Evolutionary conservation across 2,329 filamentous ascomycete species (phyloP), one percentile per base, ranked within the genome.

Genomic region (Coniochaeta prunicola): DNA sequence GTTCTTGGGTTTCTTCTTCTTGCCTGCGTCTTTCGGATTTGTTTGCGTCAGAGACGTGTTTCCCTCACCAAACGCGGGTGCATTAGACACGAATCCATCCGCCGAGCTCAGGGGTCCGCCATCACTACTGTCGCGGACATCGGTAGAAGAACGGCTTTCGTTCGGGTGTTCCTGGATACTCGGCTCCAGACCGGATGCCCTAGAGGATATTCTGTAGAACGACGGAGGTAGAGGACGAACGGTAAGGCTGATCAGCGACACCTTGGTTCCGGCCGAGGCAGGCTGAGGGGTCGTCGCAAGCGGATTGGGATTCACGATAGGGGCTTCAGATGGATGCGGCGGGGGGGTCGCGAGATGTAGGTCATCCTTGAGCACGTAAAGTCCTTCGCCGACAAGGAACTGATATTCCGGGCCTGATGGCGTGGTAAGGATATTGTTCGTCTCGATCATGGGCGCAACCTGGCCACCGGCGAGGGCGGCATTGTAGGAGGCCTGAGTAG

Each of bases 311-410:
- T 96, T 97, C 59, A 89, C 76, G 42, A 92, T 77, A 24, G 92
- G 92, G 13, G 91, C 87, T 78, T 99, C 94, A 61, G 92, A 96
- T 24, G 94, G 94, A 74, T 99, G 94, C 15, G 92, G 92, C 63
- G 93, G 93, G 59, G 94, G 94, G 34, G 92, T 97, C 50, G 94
- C 93, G 59, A 99, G 87, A 65, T 92, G 89, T 30, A 99, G 78
- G 71, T 96, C 91, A 74, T 99, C 93, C 71, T 92, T 89, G 48
- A 97, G 83, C 24, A 90, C 82, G 69, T 99, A 99, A 61, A 90
- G 93, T 90, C 92, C 94, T 85, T 99, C 94, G 73, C 93, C 94
- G 54, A 93, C 92, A 48, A 96, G 86, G 65, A 99, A 87, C 71
- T 96, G 90, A 74, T 91, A 91, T 67, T 96, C 92, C 26, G 90